Conservation (phyloP, 2,329 filamentous ascomycete species). For the Pyricularia grisea region DNA sequence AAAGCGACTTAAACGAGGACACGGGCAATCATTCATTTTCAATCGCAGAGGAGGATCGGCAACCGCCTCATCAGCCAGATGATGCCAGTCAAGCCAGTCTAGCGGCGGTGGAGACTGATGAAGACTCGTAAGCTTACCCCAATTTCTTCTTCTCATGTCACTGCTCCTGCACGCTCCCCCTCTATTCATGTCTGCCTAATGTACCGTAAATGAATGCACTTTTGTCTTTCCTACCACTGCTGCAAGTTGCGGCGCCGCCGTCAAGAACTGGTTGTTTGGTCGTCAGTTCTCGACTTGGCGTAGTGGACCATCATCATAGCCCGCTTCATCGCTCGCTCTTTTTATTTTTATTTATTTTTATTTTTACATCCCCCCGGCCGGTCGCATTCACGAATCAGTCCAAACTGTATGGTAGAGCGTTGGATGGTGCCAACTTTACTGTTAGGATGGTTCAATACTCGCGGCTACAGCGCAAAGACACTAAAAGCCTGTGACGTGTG, state of each 20-base stretch:
- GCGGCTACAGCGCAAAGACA: neutral
- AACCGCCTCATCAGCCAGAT: neutral
- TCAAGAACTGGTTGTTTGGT: neutral
- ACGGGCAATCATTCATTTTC: conserved; percentile 15
- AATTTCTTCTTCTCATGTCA: conserved; percentile 7
- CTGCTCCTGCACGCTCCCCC: conserved; percentile 6
- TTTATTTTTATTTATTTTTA: no score
- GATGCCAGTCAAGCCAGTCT: conserved; percentile 30
- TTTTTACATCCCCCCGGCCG: no score
- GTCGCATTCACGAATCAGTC: neutral
- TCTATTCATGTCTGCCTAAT: neutral
- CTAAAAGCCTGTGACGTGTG: neutral
- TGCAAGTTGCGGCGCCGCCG: neutral
- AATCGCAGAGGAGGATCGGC: conserved; percentile 11
- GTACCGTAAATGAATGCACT: neutral
- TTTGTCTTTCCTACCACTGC: neutral
- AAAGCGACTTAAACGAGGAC: conserved; percentile 24
- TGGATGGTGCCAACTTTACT: neutral
- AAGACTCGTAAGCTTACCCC: conserved; percentile 16
- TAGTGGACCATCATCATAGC: neutral
- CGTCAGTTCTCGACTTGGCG: neutral
- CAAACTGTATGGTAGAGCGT: neutral
- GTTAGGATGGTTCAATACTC: neutral
- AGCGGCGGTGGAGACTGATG: conserved; percentile 23
- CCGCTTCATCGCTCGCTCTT: neutral